A percentile compares a stretch with the other conserved stretches of the same genome.
These are phyloP conservation scores for Rhizopus arrhizus DNA, from an alignment of 371 early-diverging fungal species.

Conservation along the genomic window DNA sequence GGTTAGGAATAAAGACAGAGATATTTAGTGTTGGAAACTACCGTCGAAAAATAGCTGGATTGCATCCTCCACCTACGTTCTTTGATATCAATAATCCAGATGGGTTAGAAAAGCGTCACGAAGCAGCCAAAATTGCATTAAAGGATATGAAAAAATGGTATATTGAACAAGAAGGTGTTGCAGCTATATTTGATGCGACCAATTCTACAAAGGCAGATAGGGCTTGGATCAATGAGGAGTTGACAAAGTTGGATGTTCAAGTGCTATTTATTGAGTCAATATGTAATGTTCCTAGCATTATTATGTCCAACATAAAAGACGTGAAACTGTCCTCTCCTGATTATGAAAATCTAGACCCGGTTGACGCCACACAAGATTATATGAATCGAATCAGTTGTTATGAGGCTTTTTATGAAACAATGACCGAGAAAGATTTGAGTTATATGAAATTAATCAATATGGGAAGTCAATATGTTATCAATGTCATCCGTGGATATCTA, in stretches of 20 bases:
- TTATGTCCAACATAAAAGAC: constrained; percentile 88
- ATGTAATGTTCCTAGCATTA: constrained; percentile 85
- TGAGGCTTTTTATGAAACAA: constrained; percentile 83
- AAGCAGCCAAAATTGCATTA: constrained; percentile 82
- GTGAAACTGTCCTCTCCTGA: constrained; percentile 94
- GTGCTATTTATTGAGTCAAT: constrained; percentile 95
- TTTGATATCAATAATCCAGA: constrained; percentile 86
- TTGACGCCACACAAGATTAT: constrained; percentile 86
- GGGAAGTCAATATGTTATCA: constrained; percentile 84
- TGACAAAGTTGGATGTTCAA: constrained; percentile 71
- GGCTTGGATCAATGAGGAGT: constrained; percentile 65
- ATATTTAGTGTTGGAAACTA: constrained; percentile 95
- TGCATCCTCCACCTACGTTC: constrained; percentile 80
- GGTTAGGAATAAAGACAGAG: constrained; percentile 91
- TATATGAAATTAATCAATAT: constrained; percentile 94
- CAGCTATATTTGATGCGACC: constrained; percentile 96
- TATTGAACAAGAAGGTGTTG: constrained; percentile 67
- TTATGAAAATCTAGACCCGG: constrained; percentile 76
- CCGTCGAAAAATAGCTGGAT: constrained; percentile 83
- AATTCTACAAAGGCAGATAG: constrained; percentile 90
- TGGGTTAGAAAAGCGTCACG: constrained; percentile 68
- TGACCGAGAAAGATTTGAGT: constrained; percentile 75
- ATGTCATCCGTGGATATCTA: constrained; percentile 88
- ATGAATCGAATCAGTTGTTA: constrained; percentile 88
- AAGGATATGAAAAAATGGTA: constrained; percentile 92